Evolutionary conservation across 176 grass and related monocot genomes (phyloP).

Genomic region (Avena sativa): DNA sequence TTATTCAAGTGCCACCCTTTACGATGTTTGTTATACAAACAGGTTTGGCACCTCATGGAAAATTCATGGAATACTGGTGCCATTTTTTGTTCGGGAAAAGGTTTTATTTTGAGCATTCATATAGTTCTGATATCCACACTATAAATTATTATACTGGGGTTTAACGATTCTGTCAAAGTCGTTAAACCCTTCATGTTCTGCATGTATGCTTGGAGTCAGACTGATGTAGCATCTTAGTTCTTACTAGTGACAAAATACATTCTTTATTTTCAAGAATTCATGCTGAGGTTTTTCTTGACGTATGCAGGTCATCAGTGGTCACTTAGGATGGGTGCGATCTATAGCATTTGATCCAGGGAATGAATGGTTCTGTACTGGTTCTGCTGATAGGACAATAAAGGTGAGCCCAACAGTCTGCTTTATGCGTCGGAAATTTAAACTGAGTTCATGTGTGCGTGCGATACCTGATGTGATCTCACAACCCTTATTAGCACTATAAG

Average conservation of each 20-base stretch:
- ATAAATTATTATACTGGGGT: not conserved
- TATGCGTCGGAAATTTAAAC: not conserved
- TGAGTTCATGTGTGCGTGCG: not conserved
- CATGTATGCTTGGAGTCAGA: slow-evolving; percentile 5
- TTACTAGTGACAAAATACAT: not conserved
- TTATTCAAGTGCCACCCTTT: not conserved
- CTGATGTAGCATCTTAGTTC: not conserved
- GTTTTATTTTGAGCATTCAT: slow-evolving; percentile 25
- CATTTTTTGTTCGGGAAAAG: not conserved
- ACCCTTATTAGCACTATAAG: not conserved
- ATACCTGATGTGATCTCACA: not conserved
- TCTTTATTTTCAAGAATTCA: not conserved
- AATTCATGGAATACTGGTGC: not conserved
- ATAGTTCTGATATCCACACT: not conserved
- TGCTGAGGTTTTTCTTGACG: slow-evolving; percentile 2
- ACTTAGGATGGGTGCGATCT: slow-evolving; percentile 94
- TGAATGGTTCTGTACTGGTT: slow-evolving; percentile 96
- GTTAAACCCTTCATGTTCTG: not conserved
- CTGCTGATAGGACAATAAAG: slow-evolving; percentile 96
- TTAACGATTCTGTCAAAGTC: not conserved
- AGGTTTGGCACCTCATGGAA: slow-evolving; percentile 13
- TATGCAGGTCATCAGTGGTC: slow-evolving; percentile 94
- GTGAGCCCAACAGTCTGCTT: slow-evolving; percentile 32
- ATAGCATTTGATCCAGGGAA: slow-evolving; percentile 96
- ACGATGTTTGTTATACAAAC: slow-evolving; percentile 11